These are phyloP conservation scores for Hypoxylon sp. DNA, from an alignment of 2,329 filamentous ascomycete species.

Conservation along the genomic window DNA sequence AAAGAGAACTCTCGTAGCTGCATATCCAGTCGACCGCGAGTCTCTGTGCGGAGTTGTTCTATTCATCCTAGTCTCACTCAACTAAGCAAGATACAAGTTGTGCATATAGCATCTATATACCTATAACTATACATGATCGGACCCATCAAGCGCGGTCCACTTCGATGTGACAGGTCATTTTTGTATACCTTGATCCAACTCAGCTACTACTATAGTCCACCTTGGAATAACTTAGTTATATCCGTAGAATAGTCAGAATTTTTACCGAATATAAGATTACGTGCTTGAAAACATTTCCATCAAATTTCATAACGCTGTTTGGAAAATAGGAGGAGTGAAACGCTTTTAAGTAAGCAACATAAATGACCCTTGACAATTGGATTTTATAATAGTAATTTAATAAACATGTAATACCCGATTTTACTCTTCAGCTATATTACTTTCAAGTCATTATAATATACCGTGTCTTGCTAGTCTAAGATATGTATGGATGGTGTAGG, in stretches of 20 bases:
- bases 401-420: neutral
- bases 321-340: neutral
- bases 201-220: constrained; percentile 15
- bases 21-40: neutral
- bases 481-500: too few relatives aligned
- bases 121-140: constrained; percentile 14
- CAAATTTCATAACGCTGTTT: neutral
- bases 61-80: neutral
- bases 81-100: constrained; percentile 6
- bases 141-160: constrained; percentile 14
- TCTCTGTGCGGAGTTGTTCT: neutral
- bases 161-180: constrained; percentile 32
- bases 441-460: neutral
- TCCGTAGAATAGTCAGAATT: neutral
- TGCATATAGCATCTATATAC: constrained; percentile 3
- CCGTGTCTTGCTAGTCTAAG: neutral
- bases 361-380: neutral
- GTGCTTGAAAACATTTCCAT: neutral
- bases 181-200: constrained; percentile 18
- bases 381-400: neutral
- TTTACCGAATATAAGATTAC: neutral
- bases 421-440: neutral
- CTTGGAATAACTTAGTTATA: constrained; percentile 7
- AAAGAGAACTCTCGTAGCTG: neutral
- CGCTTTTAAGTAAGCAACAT: neutral